Evolutionary conservation across 495 filamentous ascomycete genomes (phyloP), one percentile per base, ranked within the genome.

Genomic region (Lasiosphaeris hirsuta): DNA sequence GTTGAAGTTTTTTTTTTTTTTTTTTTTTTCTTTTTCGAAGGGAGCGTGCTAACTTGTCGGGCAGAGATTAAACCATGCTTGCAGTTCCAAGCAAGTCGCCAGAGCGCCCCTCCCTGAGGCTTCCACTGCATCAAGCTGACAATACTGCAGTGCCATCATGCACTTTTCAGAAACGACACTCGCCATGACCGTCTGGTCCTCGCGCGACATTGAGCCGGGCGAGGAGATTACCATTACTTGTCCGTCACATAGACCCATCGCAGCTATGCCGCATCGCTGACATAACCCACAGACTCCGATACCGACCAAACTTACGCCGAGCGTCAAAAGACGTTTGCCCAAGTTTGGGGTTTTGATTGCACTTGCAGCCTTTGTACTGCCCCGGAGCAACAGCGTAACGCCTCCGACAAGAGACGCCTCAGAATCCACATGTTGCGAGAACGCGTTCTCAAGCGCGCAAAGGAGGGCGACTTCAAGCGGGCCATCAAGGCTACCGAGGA

Each of bases 201-300:
- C 66, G n/a, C 59, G 65, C 8, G 69, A 73, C 45, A 75, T 73
- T 36, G 59, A 72, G 35, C 41, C 50, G 7, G 70, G 70, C 14
- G 72, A 75, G 38, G 72, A 75, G 51, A 72, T 75, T 33, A 71
- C 70, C 7, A 69, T 73, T 35, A 72, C 63, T 36, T 75, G 70
- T 72, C 57, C 59, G 69, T 18, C 10, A 13, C 30, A 18, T 23
- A 10, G 15, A 38, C 37, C 33, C 7, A 43, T 17, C 10, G 9
- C 30, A 15, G 43, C 23, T 23, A 7, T 46, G 1, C 18, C 35
- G 41, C 3, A 9, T 4, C 19, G 8, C 34, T 49, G 42, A 40
- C 37, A 34, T 18, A 42, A 5, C 13, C 37, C 13, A 36, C 42
- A 75, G 69, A 75, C 36, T 62, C 67, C 1, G 64, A 63, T 6